Evolutionary conservation across 2,329 filamentous ascomycete genomes (phyloP).

Genomic region (Cladosporium colombiae): DNA sequence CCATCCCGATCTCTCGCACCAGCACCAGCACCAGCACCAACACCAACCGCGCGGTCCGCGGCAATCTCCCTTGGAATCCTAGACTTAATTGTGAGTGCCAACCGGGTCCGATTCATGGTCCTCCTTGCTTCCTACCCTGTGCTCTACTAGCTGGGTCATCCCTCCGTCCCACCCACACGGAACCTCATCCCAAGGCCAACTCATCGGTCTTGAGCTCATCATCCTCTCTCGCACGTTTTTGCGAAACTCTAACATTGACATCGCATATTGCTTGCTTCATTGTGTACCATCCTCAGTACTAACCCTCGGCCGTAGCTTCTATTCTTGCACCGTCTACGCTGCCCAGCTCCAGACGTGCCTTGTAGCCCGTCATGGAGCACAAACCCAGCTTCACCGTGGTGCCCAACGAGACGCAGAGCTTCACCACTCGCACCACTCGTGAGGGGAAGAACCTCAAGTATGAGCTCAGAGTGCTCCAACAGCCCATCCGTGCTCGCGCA

Average conservation of each 20-base stretch:
- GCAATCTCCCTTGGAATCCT: conserved; percentile 17
- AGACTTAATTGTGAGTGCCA: conserved; percentile 18
- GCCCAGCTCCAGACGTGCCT: conserved; percentile 2
- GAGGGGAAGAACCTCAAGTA: conserved; percentile 80
- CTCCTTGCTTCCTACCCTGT: conserved; percentile 17
- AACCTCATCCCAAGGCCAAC: conserved; percentile 20
- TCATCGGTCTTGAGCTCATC: conserved; percentile 9
- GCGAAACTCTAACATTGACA: conserved; percentile 1
- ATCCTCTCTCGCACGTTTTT: conserved; percentile 8
- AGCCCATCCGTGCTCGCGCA: conserved; percentile 89
- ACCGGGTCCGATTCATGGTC: conserved; percentile 1
- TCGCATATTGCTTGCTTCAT: neutral
- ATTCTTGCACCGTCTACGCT: conserved; percentile 1
- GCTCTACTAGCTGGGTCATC: conserved; percentile 15
- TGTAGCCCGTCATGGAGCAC: conserved; percentile 21
- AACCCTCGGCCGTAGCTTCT: neutral
- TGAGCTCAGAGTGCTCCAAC: conserved; percentile 81
- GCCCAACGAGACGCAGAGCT: conserved; percentile 58
- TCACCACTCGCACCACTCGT: conserved; percentile 62
- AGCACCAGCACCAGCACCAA: neutral
- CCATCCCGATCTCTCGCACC: neutral
- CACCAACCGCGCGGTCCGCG: conserved; percentile 4
- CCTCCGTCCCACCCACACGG: conserved; percentile 17
- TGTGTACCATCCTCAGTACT: conserved; percentile 1
- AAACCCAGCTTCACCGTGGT: conserved; percentile 44